A percentile compares a stretch with the other conserved stretches of the same genome.
These are phyloP conservation scores for Sugiyamaella xylanicola DNA, from an alignment of 1,139 yeast species.

Conservation along the genomic window DNA sequence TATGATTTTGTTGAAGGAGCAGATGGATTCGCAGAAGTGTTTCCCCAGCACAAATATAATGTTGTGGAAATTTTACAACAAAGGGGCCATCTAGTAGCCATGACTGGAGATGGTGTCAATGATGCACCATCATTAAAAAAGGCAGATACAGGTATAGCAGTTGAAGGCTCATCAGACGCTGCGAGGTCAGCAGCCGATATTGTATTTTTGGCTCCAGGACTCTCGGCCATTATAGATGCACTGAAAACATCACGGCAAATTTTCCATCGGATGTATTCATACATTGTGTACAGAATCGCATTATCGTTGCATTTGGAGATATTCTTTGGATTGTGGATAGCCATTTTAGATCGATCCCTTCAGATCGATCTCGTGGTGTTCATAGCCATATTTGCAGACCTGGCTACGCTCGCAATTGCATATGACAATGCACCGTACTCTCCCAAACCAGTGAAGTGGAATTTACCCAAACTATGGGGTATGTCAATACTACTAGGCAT, in stretches of 20 bases:
- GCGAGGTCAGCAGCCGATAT: slow-evolving; percentile 81
- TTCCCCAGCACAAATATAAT: slow-evolving; percentile 81
- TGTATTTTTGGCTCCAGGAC: slow-evolving; percentile 79
- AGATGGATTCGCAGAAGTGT: slow-evolving; percentile 80
- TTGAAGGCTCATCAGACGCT: slow-evolving; percentile 81
- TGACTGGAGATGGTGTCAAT: slow-evolving; percentile 84
- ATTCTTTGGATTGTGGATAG: slow-evolving; percentile 74
- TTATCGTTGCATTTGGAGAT: slow-evolving; percentile 71
- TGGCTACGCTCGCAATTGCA: slow-evolving; percentile 76
- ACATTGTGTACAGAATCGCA: slow-evolving; percentile 79
- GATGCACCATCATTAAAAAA: slow-evolving; percentile 79
- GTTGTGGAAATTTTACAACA: slow-evolving; percentile 76
- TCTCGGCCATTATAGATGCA: slow-evolving; percentile 76
- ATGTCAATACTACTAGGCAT: slow-evolving; percentile 69
- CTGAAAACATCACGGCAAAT: slow-evolving; percentile 76
- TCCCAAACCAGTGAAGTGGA: slow-evolving; percentile 98
- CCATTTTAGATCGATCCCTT: slow-evolving; percentile 65
- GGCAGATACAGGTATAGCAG: slow-evolving; percentile 82
- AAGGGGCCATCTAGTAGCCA: slow-evolving; percentile 77
- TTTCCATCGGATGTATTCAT: slow-evolving; percentile 82
- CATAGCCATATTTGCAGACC: slow-evolving; percentile 76
- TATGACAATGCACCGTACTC: slow-evolving; percentile 94
- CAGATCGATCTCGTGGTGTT: slow-evolving; percentile 70
- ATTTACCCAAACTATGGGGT: slow-evolving; percentile 84
- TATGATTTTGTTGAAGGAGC: slow-evolving; percentile 79